phyloP scores from a whole-genome alignment of 2,329 filamentous ascomycete species.

The Trichoderma sp. region DNA sequence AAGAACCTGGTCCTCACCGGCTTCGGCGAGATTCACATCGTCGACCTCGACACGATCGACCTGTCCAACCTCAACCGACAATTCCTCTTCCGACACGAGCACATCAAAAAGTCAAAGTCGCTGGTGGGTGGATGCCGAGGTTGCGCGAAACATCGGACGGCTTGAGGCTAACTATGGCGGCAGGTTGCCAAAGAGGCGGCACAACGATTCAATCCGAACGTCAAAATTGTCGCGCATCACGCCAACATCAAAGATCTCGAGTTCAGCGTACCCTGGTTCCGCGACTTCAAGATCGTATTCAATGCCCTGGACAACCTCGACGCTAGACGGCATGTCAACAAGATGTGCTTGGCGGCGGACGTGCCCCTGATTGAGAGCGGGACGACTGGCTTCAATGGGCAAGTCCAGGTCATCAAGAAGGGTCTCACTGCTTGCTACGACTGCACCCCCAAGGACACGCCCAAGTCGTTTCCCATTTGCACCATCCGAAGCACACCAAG shows the following conservation, averaged over 20 bases:
- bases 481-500: constrained; percentile 96
- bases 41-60: constrained; percentile 98
- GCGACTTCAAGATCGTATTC: constrained; percentile 81
- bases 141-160: neutral
- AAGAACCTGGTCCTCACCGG: constrained; percentile 94
- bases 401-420: constrained; percentile 95
- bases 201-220: constrained; percentile 83
- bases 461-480: constrained; percentile 93
- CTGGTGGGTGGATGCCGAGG: constrained; percentile 59
- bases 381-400: constrained; percentile 95
- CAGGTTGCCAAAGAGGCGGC: constrained; percentile 93
- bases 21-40: constrained; percentile 90
- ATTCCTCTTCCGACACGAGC: constrained; percentile 93
- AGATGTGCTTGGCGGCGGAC: constrained; percentile 91
- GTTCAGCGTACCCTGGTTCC: constrained; percentile 90
- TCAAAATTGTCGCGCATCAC: constrained; percentile 85
- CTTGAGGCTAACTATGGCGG: constrained; percentile 1
- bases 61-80: constrained; percentile 96
- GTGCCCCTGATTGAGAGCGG: constrained; percentile 94
- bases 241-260: constrained; percentile 90
- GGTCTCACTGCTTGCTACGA: constrained; percentile 94
- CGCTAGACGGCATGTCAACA: constrained; percentile 91
- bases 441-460: constrained; percentile 84
- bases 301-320: constrained; percentile 97
- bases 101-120: constrained; percentile 97